These are phyloP conservation scores for Irpex sp. DNA, from an alignment of 1,284 basidiomycete species.

Conservation along the genomic window DNA sequence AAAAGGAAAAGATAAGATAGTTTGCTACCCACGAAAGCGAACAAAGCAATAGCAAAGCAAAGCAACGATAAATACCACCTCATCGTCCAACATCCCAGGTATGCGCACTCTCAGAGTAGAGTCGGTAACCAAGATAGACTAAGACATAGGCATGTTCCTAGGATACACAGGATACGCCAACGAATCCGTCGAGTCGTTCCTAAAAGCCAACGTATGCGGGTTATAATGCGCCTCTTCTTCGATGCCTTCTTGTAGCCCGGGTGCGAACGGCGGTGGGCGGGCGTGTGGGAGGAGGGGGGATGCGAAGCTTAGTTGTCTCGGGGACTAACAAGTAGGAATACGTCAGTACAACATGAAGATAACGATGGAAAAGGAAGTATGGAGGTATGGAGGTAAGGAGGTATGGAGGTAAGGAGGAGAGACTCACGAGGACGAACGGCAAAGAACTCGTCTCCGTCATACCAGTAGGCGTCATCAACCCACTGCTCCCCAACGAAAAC, in stretches of 20 bases:
- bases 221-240: background rate
- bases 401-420: no score
- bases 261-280: background rate
- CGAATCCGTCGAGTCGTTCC: slow-evolving; percentile 9
- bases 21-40: background rate
- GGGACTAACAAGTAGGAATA: background rate
- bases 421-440: background rate
- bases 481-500: slow-evolving; percentile 12
- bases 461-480: slow-evolving; percentile 8
- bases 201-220: background rate
- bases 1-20: background rate
- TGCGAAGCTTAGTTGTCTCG: background rate
- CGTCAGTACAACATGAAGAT: background rate
- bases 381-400: background rate
- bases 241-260: no score
- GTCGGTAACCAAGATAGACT: no score
- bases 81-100: background rate
- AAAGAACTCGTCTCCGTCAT: background rate
- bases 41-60: background rate
- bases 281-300: background rate
- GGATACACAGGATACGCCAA: slow-evolving; percentile 10
- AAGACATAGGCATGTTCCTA: background rate
- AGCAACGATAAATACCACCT: background rate
- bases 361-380: background rate
- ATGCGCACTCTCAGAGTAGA: no score